Evolutionary conservation across 306 rosid species (phyloP).

Genomic region (Begonia loranthoides): DNA sequence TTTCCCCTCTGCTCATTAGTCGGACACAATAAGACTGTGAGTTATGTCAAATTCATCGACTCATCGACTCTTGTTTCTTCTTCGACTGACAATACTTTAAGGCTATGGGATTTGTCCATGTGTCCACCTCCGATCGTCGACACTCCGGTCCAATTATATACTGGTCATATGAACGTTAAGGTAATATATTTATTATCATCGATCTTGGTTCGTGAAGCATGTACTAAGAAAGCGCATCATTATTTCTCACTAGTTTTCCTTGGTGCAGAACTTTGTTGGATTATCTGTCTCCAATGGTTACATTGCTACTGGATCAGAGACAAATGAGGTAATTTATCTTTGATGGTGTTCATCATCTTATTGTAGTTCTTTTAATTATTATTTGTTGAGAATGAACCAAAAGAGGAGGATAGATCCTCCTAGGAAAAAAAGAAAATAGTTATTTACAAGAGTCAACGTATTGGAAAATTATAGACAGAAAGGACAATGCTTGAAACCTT

Average conservation of each 20-base stretch:
- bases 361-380: not conserved
- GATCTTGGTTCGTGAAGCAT: not conserved
- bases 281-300: constrained; percentile 85
- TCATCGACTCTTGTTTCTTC: constrained; percentile 57
- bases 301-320: constrained; percentile 97
- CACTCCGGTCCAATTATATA: constrained; percentile 64
- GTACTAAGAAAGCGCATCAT: not conserved
- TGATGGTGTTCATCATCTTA: not conserved
- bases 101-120: constrained; percentile 92
- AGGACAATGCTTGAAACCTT: too few relatives aligned
- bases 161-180: constrained; percentile 88
- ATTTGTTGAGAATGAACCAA: not conserved
- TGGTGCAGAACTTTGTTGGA: constrained; percentile 89
- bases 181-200: constrained; percentile 23
- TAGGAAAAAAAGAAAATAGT: too few relatives aligned
- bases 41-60: constrained; percentile 78
- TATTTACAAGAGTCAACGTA: too few relatives aligned
- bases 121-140: constrained; percentile 71
- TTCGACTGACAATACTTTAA: constrained; percentile 80
- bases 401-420: too few relatives aligned
- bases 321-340: constrained; percentile 62
- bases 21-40: constrained; percentile 91
- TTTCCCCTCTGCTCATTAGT: constrained; percentile 66
- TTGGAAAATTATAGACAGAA: too few relatives aligned
- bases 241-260: constrained; percentile 17